These are phyloP conservation scores for Myxozyma monticola DNA, from an alignment of 805 yeast species.

Conservation along the genomic window DNA sequence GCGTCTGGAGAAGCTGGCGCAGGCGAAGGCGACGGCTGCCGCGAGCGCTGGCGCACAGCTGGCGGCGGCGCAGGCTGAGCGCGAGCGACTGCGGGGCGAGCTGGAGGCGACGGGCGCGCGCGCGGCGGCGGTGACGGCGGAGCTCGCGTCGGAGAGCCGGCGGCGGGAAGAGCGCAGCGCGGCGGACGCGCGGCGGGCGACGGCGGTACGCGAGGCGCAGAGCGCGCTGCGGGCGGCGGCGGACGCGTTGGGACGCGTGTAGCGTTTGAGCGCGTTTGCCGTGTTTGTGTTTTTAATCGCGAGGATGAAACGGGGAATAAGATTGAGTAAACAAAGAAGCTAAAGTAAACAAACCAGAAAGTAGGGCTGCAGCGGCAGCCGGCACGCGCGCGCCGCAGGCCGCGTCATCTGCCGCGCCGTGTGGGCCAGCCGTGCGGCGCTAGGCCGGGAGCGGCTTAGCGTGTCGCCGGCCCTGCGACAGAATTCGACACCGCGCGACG, in stretches of 20 bases:
- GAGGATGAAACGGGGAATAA: no score
- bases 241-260: no score
- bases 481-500: no score
- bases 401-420: not conserved
- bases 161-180: not conserved
- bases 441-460: no score
- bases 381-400: not conserved
- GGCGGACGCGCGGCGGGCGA: not conserved
- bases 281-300: no score
- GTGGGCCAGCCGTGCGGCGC: not conserved
- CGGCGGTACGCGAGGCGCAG: not conserved
- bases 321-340: no score
- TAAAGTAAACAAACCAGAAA: not conserved
- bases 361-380: not conserved
- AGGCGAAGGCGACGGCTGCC: slow-evolving; percentile 35
- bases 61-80: slow-evolving; percentile 21
- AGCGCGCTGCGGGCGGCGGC: no score
- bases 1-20: slow-evolving; percentile 41
- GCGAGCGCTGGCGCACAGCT: slow-evolving; percentile 12
- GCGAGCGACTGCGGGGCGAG: slow-evolving; percentile 8
- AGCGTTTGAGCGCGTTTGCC: no score
- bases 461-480: no score
- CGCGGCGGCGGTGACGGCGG: slow-evolving; percentile 34
- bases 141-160: slow-evolving; percentile 28
- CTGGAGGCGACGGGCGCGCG: slow-evolving; percentile 31